Conservation (phyloP, 2,329 filamentous ascomycete species). For the Colletotrichum godetiae region DNA sequence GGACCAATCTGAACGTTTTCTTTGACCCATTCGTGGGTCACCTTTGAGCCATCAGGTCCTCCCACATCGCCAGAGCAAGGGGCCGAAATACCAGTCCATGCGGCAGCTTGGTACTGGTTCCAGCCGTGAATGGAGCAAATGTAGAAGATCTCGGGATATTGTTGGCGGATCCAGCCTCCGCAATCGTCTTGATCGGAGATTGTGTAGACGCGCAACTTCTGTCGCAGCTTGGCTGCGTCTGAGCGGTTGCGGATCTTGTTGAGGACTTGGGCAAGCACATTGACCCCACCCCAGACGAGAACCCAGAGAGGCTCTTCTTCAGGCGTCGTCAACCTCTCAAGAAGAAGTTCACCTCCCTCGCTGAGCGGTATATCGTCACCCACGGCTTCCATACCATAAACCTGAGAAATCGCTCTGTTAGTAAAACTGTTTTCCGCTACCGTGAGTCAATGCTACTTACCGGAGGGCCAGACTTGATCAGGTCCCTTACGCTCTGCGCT, state of each 20-base stretch:
- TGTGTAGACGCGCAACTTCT: constrained; percentile 61
- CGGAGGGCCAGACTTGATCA: constrained; percentile 52
- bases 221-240: constrained; percentile 49
- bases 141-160: constrained; percentile 66
- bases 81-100: constrained; percentile 65
- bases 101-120: constrained; percentile 64
- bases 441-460: constrained; percentile 35
- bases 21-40: constrained; percentile 63
- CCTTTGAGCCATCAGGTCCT: constrained; percentile 56
- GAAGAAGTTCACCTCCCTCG: constrained; percentile 56
- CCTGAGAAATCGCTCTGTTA: constrained; percentile 30
- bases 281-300: constrained; percentile 64
- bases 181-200: constrained; percentile 71
- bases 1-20: constrained; percentile 62
- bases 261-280: constrained; percentile 62
- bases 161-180: constrained; percentile 64
- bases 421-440: background rate
- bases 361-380: constrained; percentile 45
- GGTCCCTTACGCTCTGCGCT: constrained; percentile 46
- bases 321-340: constrained; percentile 40
- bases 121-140: constrained; percentile 67
- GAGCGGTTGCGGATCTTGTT: constrained; percentile 46
- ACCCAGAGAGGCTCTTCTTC: constrained; percentile 60
- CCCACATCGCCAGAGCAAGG: constrained; percentile 56
- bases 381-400: constrained; percentile 48